Evolutionary conservation across 192 early-diverging fungal genomes (phyloP).

Genomic region (Coemansia sp.): DNA sequence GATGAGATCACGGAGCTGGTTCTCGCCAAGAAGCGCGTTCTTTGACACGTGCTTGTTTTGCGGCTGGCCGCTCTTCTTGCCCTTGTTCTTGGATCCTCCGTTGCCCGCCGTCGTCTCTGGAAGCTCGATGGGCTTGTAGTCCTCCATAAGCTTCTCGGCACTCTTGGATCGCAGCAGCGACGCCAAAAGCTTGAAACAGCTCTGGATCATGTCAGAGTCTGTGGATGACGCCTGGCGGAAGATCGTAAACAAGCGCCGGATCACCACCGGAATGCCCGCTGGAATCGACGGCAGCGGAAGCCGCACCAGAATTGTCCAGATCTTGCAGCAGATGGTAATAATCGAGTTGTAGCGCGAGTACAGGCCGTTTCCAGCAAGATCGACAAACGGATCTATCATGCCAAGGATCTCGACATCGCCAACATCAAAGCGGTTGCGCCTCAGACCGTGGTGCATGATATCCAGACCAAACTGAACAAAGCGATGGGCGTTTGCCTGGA

Average conservation of each 20-base stretch:
- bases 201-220: constrained; percentile 70
- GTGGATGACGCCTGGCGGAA: constrained; percentile 64
- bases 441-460: constrained; percentile 74
- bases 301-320: constrained; percentile 70
- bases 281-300: constrained; percentile 71
- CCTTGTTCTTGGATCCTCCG: constrained; percentile 3
- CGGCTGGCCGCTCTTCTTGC: constrained; percentile 14
- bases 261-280: constrained; percentile 65
- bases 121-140: constrained; percentile 26
- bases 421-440: constrained; percentile 59
- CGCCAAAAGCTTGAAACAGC: constrained; percentile 79
- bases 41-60: constrained; percentile 5
- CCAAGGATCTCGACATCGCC: constrained; percentile 60
- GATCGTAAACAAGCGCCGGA: constrained; percentile 78
- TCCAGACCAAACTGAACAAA: constrained; percentile 94
- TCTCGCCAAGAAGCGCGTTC: constrained; percentile 33
- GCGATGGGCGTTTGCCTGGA: constrained; percentile 80
- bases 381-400: constrained; percentile 80
- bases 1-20: constrained; percentile 77
- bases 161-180: constrained; percentile 76
- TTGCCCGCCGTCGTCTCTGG: neutral
- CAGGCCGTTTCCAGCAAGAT: constrained; percentile 74
- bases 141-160: constrained; percentile 62
- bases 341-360: constrained; percentile 80
- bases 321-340: constrained; percentile 66